Evolutionary conservation across 371 early-diverging fungal genomes (phyloP).

Genomic region (Mucor plumbeus): DNA sequence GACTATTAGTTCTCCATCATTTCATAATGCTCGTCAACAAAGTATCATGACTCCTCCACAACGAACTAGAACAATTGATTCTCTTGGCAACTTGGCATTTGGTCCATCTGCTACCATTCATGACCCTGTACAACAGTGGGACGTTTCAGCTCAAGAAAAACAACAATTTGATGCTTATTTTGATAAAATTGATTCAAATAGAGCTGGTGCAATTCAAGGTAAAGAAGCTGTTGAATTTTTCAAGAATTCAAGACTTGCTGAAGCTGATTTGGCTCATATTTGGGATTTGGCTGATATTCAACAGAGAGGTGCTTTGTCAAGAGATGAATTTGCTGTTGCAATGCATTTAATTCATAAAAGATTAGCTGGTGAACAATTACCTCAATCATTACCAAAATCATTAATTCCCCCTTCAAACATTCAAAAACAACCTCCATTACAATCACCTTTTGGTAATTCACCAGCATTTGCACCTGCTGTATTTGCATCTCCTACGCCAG

Average conservation of each 20-base stretch:
- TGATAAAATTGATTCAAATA: constrained; percentile 65
- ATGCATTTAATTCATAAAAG: constrained; percentile 90
- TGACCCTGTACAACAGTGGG: constrained; percentile 60
- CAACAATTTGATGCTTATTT: constrained; percentile 71
- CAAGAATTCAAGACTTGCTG: constrained; percentile 75
- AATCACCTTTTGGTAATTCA: constrained; percentile 18
- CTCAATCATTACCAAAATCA: constrained; percentile 55
- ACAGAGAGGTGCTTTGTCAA: constrained; percentile 78
- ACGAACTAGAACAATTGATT: constrained; percentile 48
- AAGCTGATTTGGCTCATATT: constrained; percentile 74
- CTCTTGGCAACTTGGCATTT: constrained; percentile 53
- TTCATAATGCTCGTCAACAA: constrained; percentile 24
- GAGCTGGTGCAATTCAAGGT: constrained; percentile 32
- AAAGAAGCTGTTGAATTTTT: constrained; percentile 83
- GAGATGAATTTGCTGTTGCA: constrained; percentile 91
- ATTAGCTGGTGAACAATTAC: constrained; percentile 83
- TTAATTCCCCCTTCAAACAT: constrained; percentile 30
- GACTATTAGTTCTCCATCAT: constrained; percentile 14
- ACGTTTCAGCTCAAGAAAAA: constrained; percentile 69
- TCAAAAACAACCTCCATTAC: constrained; percentile 2
- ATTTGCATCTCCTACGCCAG: constrained; percentile 20
- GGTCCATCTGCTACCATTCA: constrained; percentile 24
- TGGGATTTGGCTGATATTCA: constrained; percentile 84
- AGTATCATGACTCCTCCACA: constrained; percentile 47
- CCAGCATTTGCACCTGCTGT: constrained; percentile 5